Evolutionary conservation across 768 basidiomycete genomes (phyloP).

Genomic region (Agrocybe pediades): DNA sequence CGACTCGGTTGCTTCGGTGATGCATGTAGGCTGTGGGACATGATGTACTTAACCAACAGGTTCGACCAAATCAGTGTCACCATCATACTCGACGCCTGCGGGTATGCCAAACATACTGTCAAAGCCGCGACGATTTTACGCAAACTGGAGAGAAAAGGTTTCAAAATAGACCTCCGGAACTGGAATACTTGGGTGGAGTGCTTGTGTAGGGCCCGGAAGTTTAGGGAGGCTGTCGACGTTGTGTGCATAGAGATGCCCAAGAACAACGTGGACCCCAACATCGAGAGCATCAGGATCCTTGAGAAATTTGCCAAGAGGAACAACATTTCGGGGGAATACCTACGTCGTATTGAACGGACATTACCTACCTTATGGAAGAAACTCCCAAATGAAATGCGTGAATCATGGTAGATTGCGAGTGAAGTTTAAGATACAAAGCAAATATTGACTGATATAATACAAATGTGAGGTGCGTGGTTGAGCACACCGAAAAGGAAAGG

Average conservation of each 20-base stretch:
- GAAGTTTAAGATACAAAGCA: neutral
- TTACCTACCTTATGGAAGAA: slow-evolving; percentile 40
- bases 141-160: slow-evolving; percentile 51
- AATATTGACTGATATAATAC: slow-evolving; percentile 27
- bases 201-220: slow-evolving; percentile 67
- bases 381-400: slow-evolving; percentile 20
- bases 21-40: slow-evolving; percentile 81
- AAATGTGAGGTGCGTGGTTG: slow-evolving; percentile 57
- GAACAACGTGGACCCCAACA: slow-evolving; percentile 45
- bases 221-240: slow-evolving; percentile 68
- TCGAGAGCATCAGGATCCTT: slow-evolving; percentile 52
- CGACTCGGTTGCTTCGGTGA: slow-evolving; percentile 72
- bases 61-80: slow-evolving; percentile 69
- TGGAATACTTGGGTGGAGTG: slow-evolving; percentile 89
- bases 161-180: slow-evolving; percentile 60
- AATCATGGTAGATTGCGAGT: slow-evolving; percentile 17
- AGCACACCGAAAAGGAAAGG: slow-evolving; percentile 53
- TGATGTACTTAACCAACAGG: slow-evolving; percentile 57
- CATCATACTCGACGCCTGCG: slow-evolving; percentile 87
- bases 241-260: slow-evolving; percentile 68
- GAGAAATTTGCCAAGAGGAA: slow-evolving; percentile 50
- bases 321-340: slow-evolving; percentile 32
- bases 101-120: slow-evolving; percentile 51
- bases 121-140: slow-evolving; percentile 57
- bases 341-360: slow-evolving; percentile 42